Conservation (phyloP, 192 early-diverging fungal species). For the Rhizophagus clarus region DNA sequence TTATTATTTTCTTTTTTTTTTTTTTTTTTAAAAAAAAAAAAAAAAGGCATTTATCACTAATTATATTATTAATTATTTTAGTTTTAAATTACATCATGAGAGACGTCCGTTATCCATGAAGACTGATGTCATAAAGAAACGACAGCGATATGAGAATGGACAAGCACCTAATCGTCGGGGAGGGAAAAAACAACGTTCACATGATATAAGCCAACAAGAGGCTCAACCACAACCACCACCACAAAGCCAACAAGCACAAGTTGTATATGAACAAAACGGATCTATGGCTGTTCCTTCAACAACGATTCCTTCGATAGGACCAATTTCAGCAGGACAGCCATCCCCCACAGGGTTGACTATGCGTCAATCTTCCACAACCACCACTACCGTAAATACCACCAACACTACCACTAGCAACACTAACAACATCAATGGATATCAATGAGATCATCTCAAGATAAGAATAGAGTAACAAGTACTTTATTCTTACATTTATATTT, state of each 20-base stretch:
- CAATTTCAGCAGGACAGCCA: neutral
- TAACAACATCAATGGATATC: neutral
- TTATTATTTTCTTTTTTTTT: neutral
- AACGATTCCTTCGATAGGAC: neutral
- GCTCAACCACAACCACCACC: neutral
- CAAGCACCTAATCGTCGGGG: slow-evolving; percentile 27
- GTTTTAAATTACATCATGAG: slow-evolving; percentile 53
- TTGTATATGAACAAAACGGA: neutral
- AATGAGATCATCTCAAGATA: neutral
- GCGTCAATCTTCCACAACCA: neutral
- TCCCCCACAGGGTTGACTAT: neutral
- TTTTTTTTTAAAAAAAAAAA: neutral
- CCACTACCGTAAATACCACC: neutral
- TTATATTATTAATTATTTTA: slow-evolving; percentile 2
- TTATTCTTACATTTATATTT: neutral
- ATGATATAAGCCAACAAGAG: neutral
- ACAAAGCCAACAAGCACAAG: slow-evolving; percentile 8
- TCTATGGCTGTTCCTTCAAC: neutral
- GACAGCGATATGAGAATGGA: slow-evolving; percentile 53
- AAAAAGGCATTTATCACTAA: too few relatives aligned
- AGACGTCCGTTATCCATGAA: slow-evolving; percentile 56
- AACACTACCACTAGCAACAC: too few relatives aligned
- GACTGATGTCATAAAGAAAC: slow-evolving; percentile 52
- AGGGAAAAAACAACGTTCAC: slow-evolving; percentile 28
- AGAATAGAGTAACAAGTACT: neutral